A percentile compares a stretch with the other conserved stretches of the same genome.
phyloP scores from a whole-genome alignment of 106 monocot genomes.

The Phalaenopsis equestris region DNA sequence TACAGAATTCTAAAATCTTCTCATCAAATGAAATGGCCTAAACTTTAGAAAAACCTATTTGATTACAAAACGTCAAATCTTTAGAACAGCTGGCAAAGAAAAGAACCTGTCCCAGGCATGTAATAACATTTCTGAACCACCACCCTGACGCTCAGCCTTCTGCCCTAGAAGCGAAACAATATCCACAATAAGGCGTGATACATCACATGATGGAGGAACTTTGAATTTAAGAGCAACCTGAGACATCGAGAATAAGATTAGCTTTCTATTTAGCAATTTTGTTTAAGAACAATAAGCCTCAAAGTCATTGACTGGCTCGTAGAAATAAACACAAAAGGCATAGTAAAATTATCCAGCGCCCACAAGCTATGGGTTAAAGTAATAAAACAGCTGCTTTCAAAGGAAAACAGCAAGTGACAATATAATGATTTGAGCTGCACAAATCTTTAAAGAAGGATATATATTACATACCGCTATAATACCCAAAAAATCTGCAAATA shows the following conservation, averaged over 20 bases:
- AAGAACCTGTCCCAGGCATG: slow-evolving; percentile 63
- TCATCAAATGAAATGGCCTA: background rate
- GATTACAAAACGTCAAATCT: background rate
- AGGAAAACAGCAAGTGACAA: background rate
- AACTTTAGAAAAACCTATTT: background rate
- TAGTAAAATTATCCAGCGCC: background rate
- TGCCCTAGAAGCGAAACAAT: slow-evolving; percentile 44
- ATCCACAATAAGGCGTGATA: slow-evolving; percentile 43
- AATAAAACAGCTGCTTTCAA: background rate
- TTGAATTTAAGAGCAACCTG: slow-evolving; percentile 57
- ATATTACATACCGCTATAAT: background rate
- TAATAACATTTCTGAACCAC: slow-evolving; percentile 56
- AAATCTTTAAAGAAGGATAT: background rate
- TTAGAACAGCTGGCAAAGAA: background rate
- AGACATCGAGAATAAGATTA: background rate
- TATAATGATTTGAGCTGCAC: background rate
- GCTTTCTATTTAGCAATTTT: background rate
- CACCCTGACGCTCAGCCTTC: slow-evolving; percentile 27
- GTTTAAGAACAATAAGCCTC: background rate
- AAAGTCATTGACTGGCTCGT: background rate
- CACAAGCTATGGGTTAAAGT: background rate
- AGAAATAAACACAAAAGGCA: background rate
- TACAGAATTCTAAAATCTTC: background rate
- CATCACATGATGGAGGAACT: slow-evolving; percentile 39
- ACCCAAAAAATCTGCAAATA: too few species aligned